A percentile compares a stretch with the other conserved stretches of the same genome.
Conservation (phyloP, 257 asterid genomes). For the Solanum habrochaites region DNA sequence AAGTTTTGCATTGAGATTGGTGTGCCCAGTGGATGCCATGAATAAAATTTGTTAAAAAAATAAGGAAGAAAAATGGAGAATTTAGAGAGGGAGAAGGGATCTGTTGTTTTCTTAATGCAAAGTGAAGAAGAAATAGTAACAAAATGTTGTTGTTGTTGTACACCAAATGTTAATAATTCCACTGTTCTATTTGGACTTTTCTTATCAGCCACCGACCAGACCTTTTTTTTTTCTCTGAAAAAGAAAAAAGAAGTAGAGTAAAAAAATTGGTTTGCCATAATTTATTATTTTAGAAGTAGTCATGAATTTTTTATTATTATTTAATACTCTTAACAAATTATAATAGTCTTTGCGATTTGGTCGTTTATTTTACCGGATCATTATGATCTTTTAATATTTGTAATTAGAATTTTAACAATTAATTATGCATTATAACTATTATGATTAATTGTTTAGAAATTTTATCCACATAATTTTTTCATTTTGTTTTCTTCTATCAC, state of each 20-base stretch:
- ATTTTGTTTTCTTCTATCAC: not conserved
- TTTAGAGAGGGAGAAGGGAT: not conserved
- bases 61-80: not conserved
- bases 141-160: not conserved
- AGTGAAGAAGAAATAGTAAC: not conserved
- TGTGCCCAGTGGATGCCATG: conserved; percentile 49
- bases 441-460: not conserved
- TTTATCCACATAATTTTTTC: not conserved
- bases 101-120: not conserved
- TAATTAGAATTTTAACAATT: not conserved
- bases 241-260: not conserved
- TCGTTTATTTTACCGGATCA: not conserved
- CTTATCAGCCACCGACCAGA: not conserved
- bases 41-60: not conserved
- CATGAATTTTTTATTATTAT: not conserved
- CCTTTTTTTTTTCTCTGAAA: not conserved
- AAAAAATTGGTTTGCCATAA: not conserved
- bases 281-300: not conserved
- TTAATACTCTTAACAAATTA: not conserved
- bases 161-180: not conserved
- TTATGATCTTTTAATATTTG: not conserved
- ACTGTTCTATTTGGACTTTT: not conserved
- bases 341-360: not conserved
- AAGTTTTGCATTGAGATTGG: conserved; percentile 76
- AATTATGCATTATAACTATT: not conserved